These are phyloP conservation scores for Entoloma clypeatum DNA, from an alignment of 1,284 basidiomycete genomes.

Conservation along the genomic window DNA sequence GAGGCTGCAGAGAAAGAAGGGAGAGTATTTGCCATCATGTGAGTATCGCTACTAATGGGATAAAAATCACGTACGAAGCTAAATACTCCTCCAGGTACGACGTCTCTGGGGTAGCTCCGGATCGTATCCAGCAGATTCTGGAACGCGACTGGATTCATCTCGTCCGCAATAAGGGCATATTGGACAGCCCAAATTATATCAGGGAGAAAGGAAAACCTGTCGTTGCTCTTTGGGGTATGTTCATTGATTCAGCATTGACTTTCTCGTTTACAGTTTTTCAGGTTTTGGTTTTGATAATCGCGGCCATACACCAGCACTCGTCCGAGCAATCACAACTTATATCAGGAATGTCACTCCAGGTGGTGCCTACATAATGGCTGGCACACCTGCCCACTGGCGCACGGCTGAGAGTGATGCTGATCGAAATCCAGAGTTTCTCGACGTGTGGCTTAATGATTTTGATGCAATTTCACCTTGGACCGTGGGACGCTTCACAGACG, in stretches of 20 bases:
- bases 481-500: constrained; percentile 57
- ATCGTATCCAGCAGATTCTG: constrained; percentile 55
- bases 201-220: constrained; percentile 64
- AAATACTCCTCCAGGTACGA: constrained; percentile 57
- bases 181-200: constrained; percentile 70
- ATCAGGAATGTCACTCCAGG: constrained; percentile 61
- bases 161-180: constrained; percentile 50
- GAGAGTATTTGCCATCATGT: constrained; percentile 78
- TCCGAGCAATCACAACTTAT: constrained; percentile 50
- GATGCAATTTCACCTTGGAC: constrained; percentile 79
- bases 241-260: constrained; percentile 2
- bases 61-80: not conserved
- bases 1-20: constrained; percentile 74
- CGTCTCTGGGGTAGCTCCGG: constrained; percentile 59
- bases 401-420: constrained; percentile 64
- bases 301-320: constrained; percentile 56
- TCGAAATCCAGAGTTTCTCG: constrained; percentile 55
- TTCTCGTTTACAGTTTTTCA: constrained; percentile 19
- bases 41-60: constrained; percentile 24
- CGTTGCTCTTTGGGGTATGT: constrained; percentile 63
- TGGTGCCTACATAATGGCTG: constrained; percentile 69
- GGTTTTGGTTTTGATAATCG: constrained; percentile 65
- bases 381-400: constrained; percentile 67
- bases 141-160: constrained; percentile 70
- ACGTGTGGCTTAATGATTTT: constrained; percentile 66